Evolutionary conservation across 192 early-diverging fungal species (phyloP).

Genomic region (Coemansia pectinata): DNA sequence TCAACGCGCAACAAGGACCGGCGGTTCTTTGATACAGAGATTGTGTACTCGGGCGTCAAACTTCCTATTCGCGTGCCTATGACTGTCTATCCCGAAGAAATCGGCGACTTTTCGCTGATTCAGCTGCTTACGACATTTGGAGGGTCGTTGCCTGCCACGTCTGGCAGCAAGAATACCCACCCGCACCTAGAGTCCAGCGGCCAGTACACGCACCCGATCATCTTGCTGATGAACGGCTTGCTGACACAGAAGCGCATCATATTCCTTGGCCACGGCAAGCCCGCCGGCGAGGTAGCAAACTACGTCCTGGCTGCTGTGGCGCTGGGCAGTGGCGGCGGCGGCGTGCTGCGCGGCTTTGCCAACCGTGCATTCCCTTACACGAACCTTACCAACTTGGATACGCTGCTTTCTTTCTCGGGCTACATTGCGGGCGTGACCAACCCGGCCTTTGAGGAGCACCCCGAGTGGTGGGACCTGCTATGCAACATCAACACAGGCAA

Average conservation of each 20-base stretch:
- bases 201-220: conserved; percentile 81
- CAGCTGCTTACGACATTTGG: conserved; percentile 77
- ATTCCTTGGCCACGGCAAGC: conserved; percentile 88
- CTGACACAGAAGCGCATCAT: conserved; percentile 91
- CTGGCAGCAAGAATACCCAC: conserved; percentile 61
- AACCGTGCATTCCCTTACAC: conserved; percentile 92
- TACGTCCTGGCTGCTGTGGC: conserved; percentile 90
- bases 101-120: conserved; percentile 89
- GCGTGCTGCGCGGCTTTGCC: conserved; percentile 78
- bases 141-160: conserved; percentile 43
- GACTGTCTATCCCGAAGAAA: conserved; percentile 83
- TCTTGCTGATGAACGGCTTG: conserved; percentile 85
- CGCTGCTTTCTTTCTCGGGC: conserved; percentile 78
- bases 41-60: conserved; percentile 82
- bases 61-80: conserved; percentile 87
- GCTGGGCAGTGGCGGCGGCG: conserved; percentile 87
- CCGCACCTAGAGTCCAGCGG: conserved; percentile 88
- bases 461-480: conserved; percentile 95
- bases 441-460: conserved; percentile 91
- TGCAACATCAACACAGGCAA: conserved; percentile 93
- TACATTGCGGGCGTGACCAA: conserved; percentile 98
- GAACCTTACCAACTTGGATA: conserved; percentile 82
- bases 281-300: conserved; percentile 89
- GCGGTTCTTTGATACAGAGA: conserved; percentile 82
- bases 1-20: conserved; percentile 77